These are phyloP conservation scores for Aureobasidium sp. DNA, from an alignment of 2,329 filamentous ascomycete species.

Conservation along the genomic window DNA sequence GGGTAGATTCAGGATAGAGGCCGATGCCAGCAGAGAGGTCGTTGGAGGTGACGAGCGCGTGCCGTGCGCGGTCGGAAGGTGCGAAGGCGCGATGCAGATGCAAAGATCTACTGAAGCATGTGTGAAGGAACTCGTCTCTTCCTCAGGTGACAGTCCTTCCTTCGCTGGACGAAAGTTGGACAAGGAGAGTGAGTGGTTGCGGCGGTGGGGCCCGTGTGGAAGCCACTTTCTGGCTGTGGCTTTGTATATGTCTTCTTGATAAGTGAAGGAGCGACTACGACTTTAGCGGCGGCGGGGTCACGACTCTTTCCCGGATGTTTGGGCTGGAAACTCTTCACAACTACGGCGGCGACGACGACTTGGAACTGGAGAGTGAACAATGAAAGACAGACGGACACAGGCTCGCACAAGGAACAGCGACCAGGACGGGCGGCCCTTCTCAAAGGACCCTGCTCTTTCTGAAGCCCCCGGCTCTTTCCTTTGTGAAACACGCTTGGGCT, in stretches of 20 bases:
- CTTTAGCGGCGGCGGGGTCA: not conserved
- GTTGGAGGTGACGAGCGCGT: slow-evolving; percentile 2
- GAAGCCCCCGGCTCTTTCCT: slow-evolving; percentile 7
- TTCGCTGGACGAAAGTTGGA: not conserved
- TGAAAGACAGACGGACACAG: slow-evolving; percentile 6
- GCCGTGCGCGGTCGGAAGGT: slow-evolving; percentile 2
- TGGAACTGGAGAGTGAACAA: slow-evolving; percentile 2
- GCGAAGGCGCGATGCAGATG: not conserved
- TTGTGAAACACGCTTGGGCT: not conserved
- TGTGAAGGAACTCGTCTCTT: not conserved
- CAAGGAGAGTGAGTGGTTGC: slow-evolving; percentile 2
- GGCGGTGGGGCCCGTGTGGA: slow-evolving; percentile 5
- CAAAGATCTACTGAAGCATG: slow-evolving; percentile 1
- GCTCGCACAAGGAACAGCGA: not conserved
- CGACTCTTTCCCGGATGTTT: not conserved
- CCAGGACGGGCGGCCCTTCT: not conserved
- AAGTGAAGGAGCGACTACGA: slow-evolving; percentile 3
- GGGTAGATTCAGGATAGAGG: not conserved
- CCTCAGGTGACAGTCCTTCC: not conserved
- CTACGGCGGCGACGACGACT: slow-evolving; percentile 1
- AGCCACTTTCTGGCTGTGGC: slow-evolving; percentile 9
- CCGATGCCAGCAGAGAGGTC: not conserved
- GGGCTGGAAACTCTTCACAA: not conserved
- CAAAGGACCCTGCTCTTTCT: slow-evolving; percentile 3
- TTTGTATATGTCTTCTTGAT: not conserved